Conservation (phyloP, 2,329 filamentous ascomycete genomes). For the Colletotrichum sp. region DNA sequence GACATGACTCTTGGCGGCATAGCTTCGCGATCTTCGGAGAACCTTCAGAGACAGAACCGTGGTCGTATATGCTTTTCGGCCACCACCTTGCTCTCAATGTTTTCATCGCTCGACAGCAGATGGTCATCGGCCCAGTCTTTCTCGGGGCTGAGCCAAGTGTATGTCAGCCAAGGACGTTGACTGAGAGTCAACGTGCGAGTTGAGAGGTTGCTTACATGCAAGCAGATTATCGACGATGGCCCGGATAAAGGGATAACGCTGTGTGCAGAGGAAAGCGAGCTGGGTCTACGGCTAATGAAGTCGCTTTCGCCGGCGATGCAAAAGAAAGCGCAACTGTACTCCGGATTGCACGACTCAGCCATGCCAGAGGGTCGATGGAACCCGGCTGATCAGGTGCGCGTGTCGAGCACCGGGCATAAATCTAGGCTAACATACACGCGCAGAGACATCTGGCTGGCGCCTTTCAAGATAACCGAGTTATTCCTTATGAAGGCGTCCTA, state of each 20-base stretch:
- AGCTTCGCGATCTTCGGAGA: background rate
- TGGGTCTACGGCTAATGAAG: background rate
- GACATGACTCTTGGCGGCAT: background rate
- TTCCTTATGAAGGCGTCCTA: background rate
- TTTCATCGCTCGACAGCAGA: background rate
- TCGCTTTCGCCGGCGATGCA: background rate
- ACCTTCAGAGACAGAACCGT: background rate
- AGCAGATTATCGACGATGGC: background rate
- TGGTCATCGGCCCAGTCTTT: background rate
- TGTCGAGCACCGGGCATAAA: background rate
- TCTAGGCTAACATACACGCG: background rate
- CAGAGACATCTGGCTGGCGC: background rate
- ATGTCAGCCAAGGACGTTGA: background rate
- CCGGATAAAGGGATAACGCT: background rate
- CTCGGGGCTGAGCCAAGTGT: background rate
- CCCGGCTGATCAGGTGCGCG: background rate
- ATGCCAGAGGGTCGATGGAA: background rate
- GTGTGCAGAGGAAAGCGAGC: background rate
- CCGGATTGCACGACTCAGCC: background rate
- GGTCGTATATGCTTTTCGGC: background rate
- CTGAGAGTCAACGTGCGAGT: background rate
- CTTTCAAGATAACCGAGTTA: background rate
- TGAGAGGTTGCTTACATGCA: background rate
- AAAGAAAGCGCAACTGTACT: background rate
- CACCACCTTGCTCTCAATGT: background rate